phyloP scores from a whole-genome alignment of 257 asterid species.

The Coffea eugenioides region DNA sequence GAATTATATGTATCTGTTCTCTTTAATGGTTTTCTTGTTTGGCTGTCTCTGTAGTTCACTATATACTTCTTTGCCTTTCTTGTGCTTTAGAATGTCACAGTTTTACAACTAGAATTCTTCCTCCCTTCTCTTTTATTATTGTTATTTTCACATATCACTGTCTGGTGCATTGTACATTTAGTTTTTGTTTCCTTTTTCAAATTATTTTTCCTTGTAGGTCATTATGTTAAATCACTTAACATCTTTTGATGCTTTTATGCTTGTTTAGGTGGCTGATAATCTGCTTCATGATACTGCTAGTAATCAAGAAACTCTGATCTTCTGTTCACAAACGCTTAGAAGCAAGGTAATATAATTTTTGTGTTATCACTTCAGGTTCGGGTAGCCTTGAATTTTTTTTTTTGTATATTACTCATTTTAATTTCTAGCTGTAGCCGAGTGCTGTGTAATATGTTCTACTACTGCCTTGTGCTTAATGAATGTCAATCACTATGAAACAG shows the following conservation, averaged over 20 bases:
- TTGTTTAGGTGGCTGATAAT: constrained; percentile 93
- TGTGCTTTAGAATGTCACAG: no score
- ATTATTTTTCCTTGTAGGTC: neutral
- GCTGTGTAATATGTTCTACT: neutral
- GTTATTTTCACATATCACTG: neutral
- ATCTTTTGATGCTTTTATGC: constrained; percentile 10
- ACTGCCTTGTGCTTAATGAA: neutral
- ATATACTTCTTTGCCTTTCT: neutral
- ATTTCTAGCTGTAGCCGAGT: neutral
- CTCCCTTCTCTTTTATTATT: neutral
- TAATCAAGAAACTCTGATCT: constrained; percentile 87
- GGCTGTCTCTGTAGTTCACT: no score
- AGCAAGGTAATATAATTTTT: constrained; percentile 68
- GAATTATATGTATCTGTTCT: no score
- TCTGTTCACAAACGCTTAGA: constrained; percentile 97
- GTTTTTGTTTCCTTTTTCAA: neutral
- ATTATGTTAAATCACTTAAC: neutral
- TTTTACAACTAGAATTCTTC: neutral
- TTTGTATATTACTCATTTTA: neutral
- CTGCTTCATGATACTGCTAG: constrained; percentile 89
- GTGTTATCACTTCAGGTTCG: neutral
- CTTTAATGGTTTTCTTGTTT: no score
- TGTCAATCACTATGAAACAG: neutral
- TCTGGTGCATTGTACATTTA: neutral
- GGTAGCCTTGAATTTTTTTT: neutral